Evolutionary conservation across 2,329 filamentous ascomycete species (phyloP).

Genomic region (Diaporthe humulicola): DNA sequence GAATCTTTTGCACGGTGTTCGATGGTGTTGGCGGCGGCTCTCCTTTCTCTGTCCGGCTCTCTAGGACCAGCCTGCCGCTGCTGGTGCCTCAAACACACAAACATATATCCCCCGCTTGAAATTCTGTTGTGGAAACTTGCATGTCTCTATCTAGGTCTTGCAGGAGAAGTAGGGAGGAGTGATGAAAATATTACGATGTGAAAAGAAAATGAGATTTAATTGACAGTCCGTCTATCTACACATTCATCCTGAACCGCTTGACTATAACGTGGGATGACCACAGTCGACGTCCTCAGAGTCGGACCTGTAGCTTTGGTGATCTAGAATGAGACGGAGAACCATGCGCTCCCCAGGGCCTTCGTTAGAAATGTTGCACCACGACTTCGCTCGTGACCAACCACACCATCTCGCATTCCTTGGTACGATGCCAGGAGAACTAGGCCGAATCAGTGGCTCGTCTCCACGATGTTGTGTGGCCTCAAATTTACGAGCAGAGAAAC

Average conservation of each 20-base stretch:
- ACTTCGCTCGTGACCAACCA: neutral
- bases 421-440: too few relatives aligned
- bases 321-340: neutral
- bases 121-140: neutral
- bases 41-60: neutral
- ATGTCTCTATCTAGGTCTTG: neutral
- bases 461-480: neutral
- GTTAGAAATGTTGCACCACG: neutral
- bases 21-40: constrained; percentile 30
- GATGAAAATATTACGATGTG: neutral
- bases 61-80: constrained; percentile 11
- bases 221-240: neutral
- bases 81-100: neutral
- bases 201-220: neutral
- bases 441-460: neutral
- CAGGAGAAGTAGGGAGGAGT: neutral
- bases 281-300: too few relatives aligned
- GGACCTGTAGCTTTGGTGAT: neutral
- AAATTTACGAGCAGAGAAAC: neutral
- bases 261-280: neutral
- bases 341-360: neutral
- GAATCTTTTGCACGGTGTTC: constrained; percentile 26
- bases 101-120: neutral
- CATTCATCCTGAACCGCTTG: neutral
- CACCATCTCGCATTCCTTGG: neutral